phyloP scores from a whole-genome alignment of 305 asterid species.

The Fraxinus ornus region DNA sequence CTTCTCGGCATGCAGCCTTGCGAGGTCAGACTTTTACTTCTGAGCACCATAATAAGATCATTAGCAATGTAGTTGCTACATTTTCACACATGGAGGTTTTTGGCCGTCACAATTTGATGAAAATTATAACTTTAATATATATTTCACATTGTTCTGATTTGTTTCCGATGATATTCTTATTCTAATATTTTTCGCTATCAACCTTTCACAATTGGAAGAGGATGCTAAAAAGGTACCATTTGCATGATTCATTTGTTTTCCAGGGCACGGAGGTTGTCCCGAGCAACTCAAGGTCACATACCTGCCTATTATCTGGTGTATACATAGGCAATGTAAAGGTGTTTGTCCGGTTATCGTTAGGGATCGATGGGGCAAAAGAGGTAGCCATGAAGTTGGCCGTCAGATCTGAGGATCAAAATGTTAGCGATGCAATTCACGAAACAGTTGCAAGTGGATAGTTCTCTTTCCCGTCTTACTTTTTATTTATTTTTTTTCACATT shows the following conservation, averaged over 20 bases:
- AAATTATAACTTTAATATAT: not conserved
- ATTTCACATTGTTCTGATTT: not conserved
- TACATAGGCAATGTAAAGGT: conserved; percentile 80
- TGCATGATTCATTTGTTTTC: not conserved
- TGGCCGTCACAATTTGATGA: not conserved
- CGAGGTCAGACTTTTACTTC: conserved; percentile 53
- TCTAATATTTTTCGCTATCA: not conserved
- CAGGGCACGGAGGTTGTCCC: conserved; percentile 87
- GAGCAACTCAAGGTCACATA: conserved; percentile 76
- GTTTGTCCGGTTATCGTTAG: conserved; percentile 77
- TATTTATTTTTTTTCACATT: conserved; percentile 11
- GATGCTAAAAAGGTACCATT: conserved; percentile 12
- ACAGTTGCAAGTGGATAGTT: conserved; percentile 74
- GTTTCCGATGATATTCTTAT: not conserved
- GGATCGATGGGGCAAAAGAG: conserved; percentile 70
- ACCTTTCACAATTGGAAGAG: not conserved
- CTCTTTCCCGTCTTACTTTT: not conserved
- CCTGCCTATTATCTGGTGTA: conserved; percentile 82
- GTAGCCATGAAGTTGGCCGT: conserved; percentile 93
- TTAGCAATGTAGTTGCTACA: not conserved
- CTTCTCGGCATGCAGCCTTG: conserved; percentile 96
- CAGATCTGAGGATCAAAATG: conserved; percentile 78
- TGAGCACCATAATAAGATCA: not conserved
- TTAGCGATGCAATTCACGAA: conserved; percentile 82
- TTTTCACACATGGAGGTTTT: not conserved